Evolutionary conservation across 2,329 filamentous ascomycete species (phyloP).

Genomic region (Kalmusia sp.): DNA sequence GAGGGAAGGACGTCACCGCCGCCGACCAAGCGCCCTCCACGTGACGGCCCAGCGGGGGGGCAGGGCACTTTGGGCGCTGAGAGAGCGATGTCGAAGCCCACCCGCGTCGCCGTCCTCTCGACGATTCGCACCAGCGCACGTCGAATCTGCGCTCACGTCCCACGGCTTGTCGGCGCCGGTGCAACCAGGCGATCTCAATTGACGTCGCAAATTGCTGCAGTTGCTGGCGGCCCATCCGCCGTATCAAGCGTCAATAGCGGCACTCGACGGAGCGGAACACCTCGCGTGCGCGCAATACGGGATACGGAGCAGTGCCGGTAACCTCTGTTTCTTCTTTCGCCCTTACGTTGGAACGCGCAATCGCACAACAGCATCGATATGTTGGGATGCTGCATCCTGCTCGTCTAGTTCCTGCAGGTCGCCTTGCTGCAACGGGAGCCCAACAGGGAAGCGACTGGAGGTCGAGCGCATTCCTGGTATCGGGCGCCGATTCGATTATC

Average conservation of each 20-base stretch:
- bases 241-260: no score
- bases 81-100: no score
- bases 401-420: slow-evolving; percentile 17
- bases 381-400: not conserved
- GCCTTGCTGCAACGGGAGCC: slow-evolving; percentile 25
- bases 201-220: not conserved
- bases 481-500: slow-evolving; percentile 22
- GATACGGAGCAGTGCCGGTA: no score
- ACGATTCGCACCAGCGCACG: not conserved
- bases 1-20: not conserved
- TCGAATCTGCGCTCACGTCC: not conserved
- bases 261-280: not conserved
- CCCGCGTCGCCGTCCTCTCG: not conserved
- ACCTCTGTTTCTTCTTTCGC: no score
- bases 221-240: no score
- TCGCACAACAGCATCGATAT: not conserved
- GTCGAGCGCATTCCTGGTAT: not conserved
- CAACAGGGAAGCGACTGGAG: slow-evolving; percentile 11
- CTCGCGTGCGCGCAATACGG: slow-evolving; percentile 6
- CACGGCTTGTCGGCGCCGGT: not conserved
- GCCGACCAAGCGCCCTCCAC: not conserved
- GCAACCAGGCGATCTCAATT: not conserved
- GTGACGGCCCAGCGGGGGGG: no score
- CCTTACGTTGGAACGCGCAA: not conserved
- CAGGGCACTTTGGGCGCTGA: not conserved